Base-by-base conservation (phyloP, 2,329 filamentous ascomycete genomes). In the Colletotrichum somersetense region DNA sequence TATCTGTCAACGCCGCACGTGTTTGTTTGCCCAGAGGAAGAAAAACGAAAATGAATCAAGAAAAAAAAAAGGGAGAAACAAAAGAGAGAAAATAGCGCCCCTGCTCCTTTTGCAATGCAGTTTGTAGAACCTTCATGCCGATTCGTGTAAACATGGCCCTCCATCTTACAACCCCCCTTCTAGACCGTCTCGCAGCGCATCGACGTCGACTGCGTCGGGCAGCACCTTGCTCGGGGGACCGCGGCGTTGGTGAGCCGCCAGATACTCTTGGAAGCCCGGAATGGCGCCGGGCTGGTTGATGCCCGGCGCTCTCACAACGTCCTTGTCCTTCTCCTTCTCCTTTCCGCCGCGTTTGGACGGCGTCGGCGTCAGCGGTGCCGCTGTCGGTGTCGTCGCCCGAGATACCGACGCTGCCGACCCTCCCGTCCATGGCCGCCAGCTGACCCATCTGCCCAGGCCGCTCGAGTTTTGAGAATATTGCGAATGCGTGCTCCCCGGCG, bases 201-300 rank as follows among this genome's bases (percentile, higher is more conserved):
- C 86, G 46, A 85, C 84, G 77, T 93, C 90, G 30, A 93, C 79
- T 1, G 80, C 81, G 35, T 88, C 86, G 0, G 91, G 84, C 20
- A 88, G 86, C 14, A 93, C 87, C 71, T 87, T 87, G 46, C 86
- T 85, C 2, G 89, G 87, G 1, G 88, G 83, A 46, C 80, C 85
- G 80, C 82, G 88, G 77, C 80, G 88, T 80, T 82, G 88, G 77
- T 81, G 83, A 1, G 84, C 81, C 2, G 84, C 82, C 80, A 86
- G 85, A 75, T 87, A 89, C 67, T 88, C 85, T 35, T 89, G 85
- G 74, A 96, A 92, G 0, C 93, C 93, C 0, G 92, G 89, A 55
- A 96, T 91, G 0, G 89, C 86, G 0, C 93, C 93, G 1, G 89
- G 87, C 78, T 96, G 93, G 77, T 96, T 96, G 78, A 96, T 94